Evolutionary conservation across 495 filamentous ascomycete species (phyloP).

Genomic region (Aspergillus ellipticus): DNA sequence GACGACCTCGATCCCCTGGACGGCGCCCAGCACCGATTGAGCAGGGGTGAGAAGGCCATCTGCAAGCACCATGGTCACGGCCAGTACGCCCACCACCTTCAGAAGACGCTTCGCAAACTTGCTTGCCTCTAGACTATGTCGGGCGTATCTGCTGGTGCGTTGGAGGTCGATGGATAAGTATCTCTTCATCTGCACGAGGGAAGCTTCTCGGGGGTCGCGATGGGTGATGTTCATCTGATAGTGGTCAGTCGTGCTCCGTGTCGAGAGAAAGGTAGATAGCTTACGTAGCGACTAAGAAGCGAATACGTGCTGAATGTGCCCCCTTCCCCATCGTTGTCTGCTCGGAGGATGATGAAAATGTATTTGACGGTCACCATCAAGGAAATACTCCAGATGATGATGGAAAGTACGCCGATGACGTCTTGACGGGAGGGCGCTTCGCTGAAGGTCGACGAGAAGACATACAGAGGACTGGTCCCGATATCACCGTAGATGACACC

Average conservation of each 20-base stretch:
- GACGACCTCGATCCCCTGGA: slow-evolving; percentile 53
- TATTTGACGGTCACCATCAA: slow-evolving; percentile 76
- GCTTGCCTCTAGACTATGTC: slow-evolving; percentile 56
- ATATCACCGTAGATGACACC: slow-evolving; percentile 78
- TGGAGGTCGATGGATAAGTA: slow-evolving; percentile 52
- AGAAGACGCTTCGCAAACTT: slow-evolving; percentile 47
- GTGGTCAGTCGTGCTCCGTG: not conserved
- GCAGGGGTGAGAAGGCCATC: slow-evolving; percentile 41
- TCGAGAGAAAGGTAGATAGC: slow-evolving; percentile 8
- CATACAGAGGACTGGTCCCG: slow-evolving; percentile 70
- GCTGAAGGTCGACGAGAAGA: slow-evolving; percentile 67
- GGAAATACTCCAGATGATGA: slow-evolving; percentile 71
- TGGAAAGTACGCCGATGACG: slow-evolving; percentile 64
- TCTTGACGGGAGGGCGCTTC: slow-evolving; percentile 54
- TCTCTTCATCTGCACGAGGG: slow-evolving; percentile 58
- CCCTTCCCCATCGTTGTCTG: slow-evolving; percentile 75
- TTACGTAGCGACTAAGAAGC: slow-evolving; percentile 65
- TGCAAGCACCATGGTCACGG: slow-evolving; percentile 64
- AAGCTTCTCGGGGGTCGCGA: slow-evolving; percentile 26
- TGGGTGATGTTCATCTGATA: slow-evolving; percentile 22
- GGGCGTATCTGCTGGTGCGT: slow-evolving; percentile 46
- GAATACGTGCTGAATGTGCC: slow-evolving; percentile 73
- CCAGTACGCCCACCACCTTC: slow-evolving; percentile 66
- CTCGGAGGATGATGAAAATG: slow-evolving; percentile 61
- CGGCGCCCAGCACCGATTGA: slow-evolving; percentile 21